Evolutionary conservation across 768 basidiomycete species (phyloP), one percentile per base, ranked within the genome.

Genomic region (Leccinum ochraceum): DNA sequence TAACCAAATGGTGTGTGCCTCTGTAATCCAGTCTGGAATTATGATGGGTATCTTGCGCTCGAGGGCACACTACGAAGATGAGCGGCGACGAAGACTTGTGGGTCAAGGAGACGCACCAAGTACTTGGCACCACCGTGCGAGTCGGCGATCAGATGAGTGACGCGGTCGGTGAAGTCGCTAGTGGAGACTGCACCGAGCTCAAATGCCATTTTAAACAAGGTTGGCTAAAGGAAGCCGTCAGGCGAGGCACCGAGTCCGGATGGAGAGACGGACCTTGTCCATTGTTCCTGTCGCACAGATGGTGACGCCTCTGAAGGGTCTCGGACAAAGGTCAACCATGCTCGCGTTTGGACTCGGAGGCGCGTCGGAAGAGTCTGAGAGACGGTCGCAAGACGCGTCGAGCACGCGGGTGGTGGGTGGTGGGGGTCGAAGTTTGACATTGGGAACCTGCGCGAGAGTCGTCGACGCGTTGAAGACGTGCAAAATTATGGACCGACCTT

Each of bases 101-200:
- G 24, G 5, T n/a, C 54, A 54, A 58, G 44, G 20, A 50, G 22
- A 72, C 82, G 60, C 58, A 91, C 94, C 74, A 71, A 78, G 71
- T 97, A 96, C 69, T 98, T 98, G 13, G 88, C 83, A 22, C 93
- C 87, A 3, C 90, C 91, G 67, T 91, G 87, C n/a, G 79, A 80
- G n/a, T 75, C 76, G 0, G 94, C 92, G 46, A 98, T 80, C 22
- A 98, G 81, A 77, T 96, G 94, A 0, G 94, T 95, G n/a, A 92
- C 89, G 51, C 80, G 79, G 69, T 93, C 89, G 0, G 94, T 98
- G 63, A 96, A 87, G 53, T 91, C 88, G 34, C 76, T 82, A 16
- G 84, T 80, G 49, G 83, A 80, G 4, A 75, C 75, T 28, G 92
- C 95, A 11, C 95, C 95, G 14, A 97, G 86, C 65, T 94, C 89